Conservation (phyloP, 2,329 filamentous ascomycete species). For the Trichoderma pleuroti region DNA sequence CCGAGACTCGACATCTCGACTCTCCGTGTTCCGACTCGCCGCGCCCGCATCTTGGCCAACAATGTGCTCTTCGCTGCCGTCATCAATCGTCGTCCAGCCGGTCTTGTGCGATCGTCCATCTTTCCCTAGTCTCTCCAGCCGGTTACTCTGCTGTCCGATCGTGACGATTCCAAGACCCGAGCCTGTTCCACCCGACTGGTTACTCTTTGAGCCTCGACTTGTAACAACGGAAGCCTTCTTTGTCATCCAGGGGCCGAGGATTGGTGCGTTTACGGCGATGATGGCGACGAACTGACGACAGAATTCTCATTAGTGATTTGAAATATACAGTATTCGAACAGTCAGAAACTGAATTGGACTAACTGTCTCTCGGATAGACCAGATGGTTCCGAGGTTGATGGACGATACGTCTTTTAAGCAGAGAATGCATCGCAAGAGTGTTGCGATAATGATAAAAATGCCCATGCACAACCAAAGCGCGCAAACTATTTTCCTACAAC, state of each 20-base stretch:
- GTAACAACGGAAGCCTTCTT: constrained; percentile 20
- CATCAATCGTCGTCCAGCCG: constrained; percentile 26
- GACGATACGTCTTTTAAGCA: constrained; percentile 23
- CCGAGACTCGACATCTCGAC: neutral
- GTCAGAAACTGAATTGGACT: neutral
- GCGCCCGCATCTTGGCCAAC: neutral
- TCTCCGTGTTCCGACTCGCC: neutral
- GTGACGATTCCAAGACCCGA: constrained; percentile 20
- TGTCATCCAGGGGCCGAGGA: constrained; percentile 27
- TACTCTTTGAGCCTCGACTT: neutral
- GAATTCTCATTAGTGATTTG: neutral
- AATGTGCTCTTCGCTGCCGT: constrained; percentile 24
- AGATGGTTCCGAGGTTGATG: constrained; percentile 27
- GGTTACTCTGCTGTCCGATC: constrained; percentile 22
- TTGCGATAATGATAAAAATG: constrained; percentile 27
- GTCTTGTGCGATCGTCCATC: constrained; percentile 19
- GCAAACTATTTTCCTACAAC: constrained; percentile 24
- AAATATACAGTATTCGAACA: neutral
- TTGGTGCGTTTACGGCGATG: constrained; percentile 25
- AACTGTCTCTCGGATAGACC: constrained; percentile 28
- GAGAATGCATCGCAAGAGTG: constrained; percentile 25
- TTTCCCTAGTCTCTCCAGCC: constrained; percentile 21
- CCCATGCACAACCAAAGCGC: constrained; percentile 26
- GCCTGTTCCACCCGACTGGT: neutral
- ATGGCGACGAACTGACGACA: constrained; percentile 25